Conservation (phyloP, 1,139 yeast genomes). For the Kazachstania sp. region DNA sequence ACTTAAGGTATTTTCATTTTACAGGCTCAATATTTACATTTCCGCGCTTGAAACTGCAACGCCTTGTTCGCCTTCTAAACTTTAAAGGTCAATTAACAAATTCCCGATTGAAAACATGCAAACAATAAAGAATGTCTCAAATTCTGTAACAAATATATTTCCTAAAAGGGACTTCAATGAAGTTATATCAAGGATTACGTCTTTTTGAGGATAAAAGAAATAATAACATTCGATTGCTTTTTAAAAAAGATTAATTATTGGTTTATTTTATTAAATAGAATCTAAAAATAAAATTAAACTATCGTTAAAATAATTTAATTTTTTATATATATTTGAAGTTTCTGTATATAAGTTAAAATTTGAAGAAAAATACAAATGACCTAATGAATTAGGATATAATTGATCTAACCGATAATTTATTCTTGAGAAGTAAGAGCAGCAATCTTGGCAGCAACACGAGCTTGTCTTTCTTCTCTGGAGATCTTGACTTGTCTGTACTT, state of each 20-base stretch:
- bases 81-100: no score
- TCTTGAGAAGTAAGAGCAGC: constrained; percentile 49
- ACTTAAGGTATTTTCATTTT: no score
- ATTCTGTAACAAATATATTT: not conserved
- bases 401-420: constrained; percentile 14
- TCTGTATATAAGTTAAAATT: not conserved
- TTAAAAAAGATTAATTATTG: not conserved
- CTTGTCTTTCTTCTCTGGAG: constrained; percentile 86
- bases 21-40: no score
- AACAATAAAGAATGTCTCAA: not conserved
- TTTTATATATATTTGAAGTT: not conserved
- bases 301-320: not conserved
- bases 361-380: not conserved
- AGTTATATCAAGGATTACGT: no score
- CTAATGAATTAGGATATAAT: not conserved
- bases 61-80: no score
- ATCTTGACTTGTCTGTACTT: constrained; percentile 85
- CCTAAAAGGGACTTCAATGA: not conserved
- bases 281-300: not conserved
- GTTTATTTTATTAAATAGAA: not conserved
- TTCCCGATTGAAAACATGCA: not conserved
- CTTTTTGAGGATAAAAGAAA: not conserved
- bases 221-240: not conserved
- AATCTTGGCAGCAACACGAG: constrained; percentile 84
- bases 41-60: no score